These are phyloP conservation scores for Juncus effusus DNA, from an alignment of 176 grass and related monocot genomes.

Conservation along the genomic window DNA sequence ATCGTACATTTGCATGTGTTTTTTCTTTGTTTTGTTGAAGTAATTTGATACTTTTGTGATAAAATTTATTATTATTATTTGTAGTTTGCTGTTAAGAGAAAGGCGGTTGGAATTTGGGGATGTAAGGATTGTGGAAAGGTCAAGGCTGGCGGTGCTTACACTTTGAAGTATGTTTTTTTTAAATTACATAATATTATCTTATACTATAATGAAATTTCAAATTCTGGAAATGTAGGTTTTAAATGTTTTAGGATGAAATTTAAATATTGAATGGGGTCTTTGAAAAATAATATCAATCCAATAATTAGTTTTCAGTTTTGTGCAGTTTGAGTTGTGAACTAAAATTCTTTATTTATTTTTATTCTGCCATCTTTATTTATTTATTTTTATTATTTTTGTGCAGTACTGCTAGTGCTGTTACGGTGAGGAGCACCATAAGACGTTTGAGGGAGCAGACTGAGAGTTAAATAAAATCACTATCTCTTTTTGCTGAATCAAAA, in stretches of 20 bases:
- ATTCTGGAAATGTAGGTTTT: too few relatives aligned
- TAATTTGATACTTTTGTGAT: neutral
- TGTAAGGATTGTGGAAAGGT: slow-evolving; percentile 87
- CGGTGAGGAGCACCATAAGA: slow-evolving; percentile 70
- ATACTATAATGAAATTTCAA: too few relatives aligned
- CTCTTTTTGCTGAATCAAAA: slow-evolving; percentile 26
- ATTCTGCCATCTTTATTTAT: neutral
- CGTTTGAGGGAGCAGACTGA: slow-evolving; percentile 82
- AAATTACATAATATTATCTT: neutral
- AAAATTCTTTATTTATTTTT: neutral
- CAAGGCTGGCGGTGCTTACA: slow-evolving; percentile 74
- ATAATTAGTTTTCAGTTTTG: too few relatives aligned
- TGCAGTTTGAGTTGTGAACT: too few relatives aligned
- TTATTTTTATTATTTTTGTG: slow-evolving; percentile 13
- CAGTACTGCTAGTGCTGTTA: slow-evolving; percentile 72
- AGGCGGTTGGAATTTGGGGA: slow-evolving; percentile 80
- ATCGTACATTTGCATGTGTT: neutral
- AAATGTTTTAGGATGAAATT: too few relatives aligned
- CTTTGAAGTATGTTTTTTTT: slow-evolving; percentile 55
- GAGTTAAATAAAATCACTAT: slow-evolving; percentile 17
- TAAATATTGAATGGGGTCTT: too few relatives aligned
- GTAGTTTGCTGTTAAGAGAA: slow-evolving; percentile 83
- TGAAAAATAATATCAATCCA: too few relatives aligned
- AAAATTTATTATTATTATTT: neutral
- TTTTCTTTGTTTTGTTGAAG: neutral